Base-by-base conservation (phyloP, 345 rosid genomes). In the Murraya koenigii region DNA sequence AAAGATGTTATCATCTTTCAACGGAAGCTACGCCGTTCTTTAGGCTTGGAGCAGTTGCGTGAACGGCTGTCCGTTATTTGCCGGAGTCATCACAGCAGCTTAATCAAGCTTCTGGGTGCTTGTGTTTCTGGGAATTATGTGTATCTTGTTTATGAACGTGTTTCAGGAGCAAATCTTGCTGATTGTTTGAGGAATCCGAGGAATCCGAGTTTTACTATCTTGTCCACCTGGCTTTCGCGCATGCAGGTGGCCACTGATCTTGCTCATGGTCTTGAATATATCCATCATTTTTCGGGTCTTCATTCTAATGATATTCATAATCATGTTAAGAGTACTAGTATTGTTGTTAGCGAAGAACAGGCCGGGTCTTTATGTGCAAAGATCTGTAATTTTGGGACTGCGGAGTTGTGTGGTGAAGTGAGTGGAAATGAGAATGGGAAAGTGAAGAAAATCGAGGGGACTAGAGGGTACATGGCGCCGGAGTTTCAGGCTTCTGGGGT, bases 391-490 rank as follows among this genome's bases (percentile, higher is more conserved):
- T 85, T 85, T 39, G 87, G 82, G 3, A 28, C 84, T 25, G 80
- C 84, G 10, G 83, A 82, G 47, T 67, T 84, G 35, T 80, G 78
- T 7, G 84, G 85, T 2, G 80, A 79, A 77, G 67, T 38, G 2
- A 58, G 44, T 47, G 80, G 33, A n/a, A 81, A 56, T 41, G 32
- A 26, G 19, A 69, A 70, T 49, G 80, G 84, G 70, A 78, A 69
- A 41, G 72, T 3, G 22, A 76, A 44, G 79, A 85, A 82, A 77
- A 79, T 89, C 28, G 84, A 84, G 79, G 92, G 90, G 20, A 88
- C 86, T 32, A 79, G 86, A 59, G 90, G 88, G 63, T 89, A 89
- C 84, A 89, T 89, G 88, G 76, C 92, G 25, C 92, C 90, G 35
- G 92, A 89, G 71, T 87, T 82, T 61, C 81, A 23, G 56, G 39